These are phyloP conservation scores for Drosera capensis DNA, from an alignment of 148 eudicot genomes.

Conservation along the genomic window DNA sequence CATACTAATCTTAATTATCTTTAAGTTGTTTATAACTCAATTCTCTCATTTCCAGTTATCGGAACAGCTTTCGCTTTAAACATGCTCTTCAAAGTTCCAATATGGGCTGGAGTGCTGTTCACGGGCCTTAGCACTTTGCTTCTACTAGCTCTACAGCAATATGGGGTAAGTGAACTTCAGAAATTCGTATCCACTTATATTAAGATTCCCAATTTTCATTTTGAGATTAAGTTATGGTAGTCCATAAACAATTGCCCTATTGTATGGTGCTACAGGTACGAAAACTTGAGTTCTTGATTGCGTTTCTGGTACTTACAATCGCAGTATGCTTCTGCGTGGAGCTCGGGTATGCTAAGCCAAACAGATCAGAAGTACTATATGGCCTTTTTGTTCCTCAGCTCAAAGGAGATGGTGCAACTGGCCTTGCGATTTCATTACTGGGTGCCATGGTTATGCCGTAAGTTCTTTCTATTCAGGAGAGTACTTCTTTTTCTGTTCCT, in stretches of 20 bases:
- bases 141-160: conserved; percentile 79
- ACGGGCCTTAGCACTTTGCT: conserved; percentile 88
- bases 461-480: conserved; percentile 15
- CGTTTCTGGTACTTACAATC: conserved; percentile 70
- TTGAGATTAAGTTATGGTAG: background rate
- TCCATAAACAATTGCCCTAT: background rate
- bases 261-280: conserved; percentile 45
- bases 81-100: conserved; percentile 78
- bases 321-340: conserved; percentile 80
- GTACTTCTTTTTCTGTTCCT: background rate
- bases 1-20: background rate
- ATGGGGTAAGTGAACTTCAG: conserved; percentile 54
- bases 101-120: conserved; percentile 90
- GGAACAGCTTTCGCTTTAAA: conserved; percentile 97
- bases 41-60: conserved; percentile 38
- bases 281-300: conserved; percentile 82
- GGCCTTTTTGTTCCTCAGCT: conserved; percentile 95
- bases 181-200: too few species aligned
- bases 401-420: conserved; percentile 76
- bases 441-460: conserved; percentile 99
- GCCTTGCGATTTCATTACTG: conserved; percentile 86
- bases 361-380: conserved; percentile 50
- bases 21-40: conserved; percentile 3
- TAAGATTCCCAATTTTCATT: too few species aligned
- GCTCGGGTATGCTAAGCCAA: conserved; percentile 80